Percentiles rank a stretch among this genome's conserved stretches.
These are phyloP conservation scores for Aristolochia fimbriata DNA, from an alignment of 164 flowering plant species.

Conservation along the genomic window DNA sequence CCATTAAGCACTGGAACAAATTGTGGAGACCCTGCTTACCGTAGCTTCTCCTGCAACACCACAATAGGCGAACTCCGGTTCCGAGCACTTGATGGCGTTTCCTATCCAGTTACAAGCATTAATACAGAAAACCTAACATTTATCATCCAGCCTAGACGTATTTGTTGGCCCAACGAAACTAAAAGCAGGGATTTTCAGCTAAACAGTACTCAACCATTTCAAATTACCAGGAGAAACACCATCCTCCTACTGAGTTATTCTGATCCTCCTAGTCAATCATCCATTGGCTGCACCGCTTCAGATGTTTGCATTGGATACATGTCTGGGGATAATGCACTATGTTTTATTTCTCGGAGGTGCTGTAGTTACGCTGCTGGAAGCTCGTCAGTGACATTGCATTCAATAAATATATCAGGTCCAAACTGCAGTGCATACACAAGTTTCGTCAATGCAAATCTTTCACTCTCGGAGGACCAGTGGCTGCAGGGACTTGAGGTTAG, in stretches of 20 bases:
- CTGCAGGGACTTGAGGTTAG: slow-evolving; percentile 2
- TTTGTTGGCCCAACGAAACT: not conserved
- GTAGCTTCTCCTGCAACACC: not conserved
- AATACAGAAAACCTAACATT: slow-evolving; percentile 1
- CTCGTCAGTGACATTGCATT: not conserved
- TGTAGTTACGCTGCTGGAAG: slow-evolving; percentile 2
- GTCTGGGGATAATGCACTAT: not conserved
- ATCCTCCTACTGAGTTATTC: slow-evolving; percentile 1
- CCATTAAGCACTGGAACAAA: slow-evolving; percentile 6
- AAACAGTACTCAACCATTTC: slow-evolving; percentile 1
- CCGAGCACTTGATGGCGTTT: not conserved
- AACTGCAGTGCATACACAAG: slow-evolving; percentile 3
- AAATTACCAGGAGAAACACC: slow-evolving; percentile 4
- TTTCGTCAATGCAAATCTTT: slow-evolving; percentile 1
- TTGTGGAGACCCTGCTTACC: slow-evolving; percentile 2
- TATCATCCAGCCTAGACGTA: not conserved
- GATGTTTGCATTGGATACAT: not conserved
- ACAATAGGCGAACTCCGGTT: not conserved
- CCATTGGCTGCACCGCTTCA: not conserved
- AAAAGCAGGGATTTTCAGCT: slow-evolving; percentile 1
- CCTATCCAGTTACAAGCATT: slow-evolving; percentile 2
- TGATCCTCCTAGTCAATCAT: not conserved
- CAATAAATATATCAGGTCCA: not conserved
- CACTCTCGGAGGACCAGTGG: not conserved
- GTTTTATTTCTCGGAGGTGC: not conserved